These are phyloP conservation scores for Linnemannia schmuckeri DNA, from an alignment of 192 early-diverging fungal genomes.

Conservation along the genomic window DNA sequence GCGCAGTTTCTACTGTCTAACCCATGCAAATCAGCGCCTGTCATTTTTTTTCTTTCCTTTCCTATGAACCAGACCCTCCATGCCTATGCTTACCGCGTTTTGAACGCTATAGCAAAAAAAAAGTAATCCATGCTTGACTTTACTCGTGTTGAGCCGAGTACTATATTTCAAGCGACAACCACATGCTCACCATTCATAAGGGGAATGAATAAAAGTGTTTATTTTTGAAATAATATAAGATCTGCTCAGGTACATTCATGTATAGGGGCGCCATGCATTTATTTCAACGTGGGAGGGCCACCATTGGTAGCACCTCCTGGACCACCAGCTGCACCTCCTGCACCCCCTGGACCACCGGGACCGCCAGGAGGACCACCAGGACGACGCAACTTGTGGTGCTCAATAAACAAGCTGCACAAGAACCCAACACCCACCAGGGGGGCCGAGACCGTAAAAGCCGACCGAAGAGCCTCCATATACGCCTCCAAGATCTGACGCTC, in stretches of 20 bases:
- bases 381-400: slow-evolving; percentile 37
- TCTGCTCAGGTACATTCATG: not conserved
- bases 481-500: slow-evolving; percentile 54
- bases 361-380: not conserved
- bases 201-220: no score
- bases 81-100: no score
- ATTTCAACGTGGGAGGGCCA: not conserved
- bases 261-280: not conserved
- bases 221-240: no score
- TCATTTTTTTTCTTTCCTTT: no score
- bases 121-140: no score
- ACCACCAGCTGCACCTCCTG: not conserved
- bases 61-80: no score
- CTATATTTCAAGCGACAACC: no score
- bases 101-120: no score
- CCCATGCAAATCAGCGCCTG: no score
- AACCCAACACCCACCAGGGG: slow-evolving; percentile 61
- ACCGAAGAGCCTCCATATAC: slow-evolving; percentile 62
- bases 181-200: no score
- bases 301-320: not conserved
- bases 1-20: not conserved
- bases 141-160: no score
- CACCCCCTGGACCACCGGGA: not conserved
- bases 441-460: slow-evolving; percentile 63
- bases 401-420: slow-evolving; percentile 54